Conservation (phyloP, 768 basidiomycete genomes). For the Boletellus ananiceps region DNA sequence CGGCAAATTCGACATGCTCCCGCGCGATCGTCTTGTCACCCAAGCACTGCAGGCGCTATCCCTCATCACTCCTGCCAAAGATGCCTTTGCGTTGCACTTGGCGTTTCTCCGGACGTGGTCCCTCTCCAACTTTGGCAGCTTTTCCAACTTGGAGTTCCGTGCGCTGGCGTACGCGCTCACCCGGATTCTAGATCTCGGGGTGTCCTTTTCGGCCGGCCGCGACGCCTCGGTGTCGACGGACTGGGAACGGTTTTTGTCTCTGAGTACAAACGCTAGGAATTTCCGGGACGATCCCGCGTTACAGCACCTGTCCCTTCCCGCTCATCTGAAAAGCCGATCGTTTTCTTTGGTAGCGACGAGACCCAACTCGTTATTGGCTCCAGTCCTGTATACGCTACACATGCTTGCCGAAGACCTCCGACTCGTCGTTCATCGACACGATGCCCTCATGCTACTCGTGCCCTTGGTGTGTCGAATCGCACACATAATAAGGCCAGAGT, state of each 20-base stretch:
- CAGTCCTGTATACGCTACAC: constrained; percentile 71
- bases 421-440: constrained; percentile 51
- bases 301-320: constrained; percentile 38
- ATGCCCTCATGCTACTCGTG: constrained; percentile 52
- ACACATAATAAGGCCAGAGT: constrained; percentile 66
- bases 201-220: constrained; percentile 24
- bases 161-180: constrained; percentile 53
- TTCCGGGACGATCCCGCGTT: constrained; percentile 61
- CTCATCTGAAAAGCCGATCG: constrained; percentile 23
- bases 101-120: constrained; percentile 60
- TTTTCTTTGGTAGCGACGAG: constrained; percentile 22
- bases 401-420: constrained; percentile 70
- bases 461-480: constrained; percentile 63
- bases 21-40: constrained; percentile 51
- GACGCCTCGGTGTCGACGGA: constrained; percentile 20
- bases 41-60: constrained; percentile 63
- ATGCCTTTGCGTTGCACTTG: constrained; percentile 52
- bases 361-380: constrained; percentile 48
- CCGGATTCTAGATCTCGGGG: constrained; percentile 38
- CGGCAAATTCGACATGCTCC: constrained; percentile 50
- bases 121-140: constrained; percentile 36
- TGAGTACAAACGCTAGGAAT: constrained; percentile 40
- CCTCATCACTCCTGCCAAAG: constrained; percentile 50
- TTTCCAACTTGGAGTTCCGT: constrained; percentile 50
- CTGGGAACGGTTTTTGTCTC: constrained; percentile 47